Conservation (phyloP, 257 asterid genomes). For the Salvia rosmarinus region DNA sequence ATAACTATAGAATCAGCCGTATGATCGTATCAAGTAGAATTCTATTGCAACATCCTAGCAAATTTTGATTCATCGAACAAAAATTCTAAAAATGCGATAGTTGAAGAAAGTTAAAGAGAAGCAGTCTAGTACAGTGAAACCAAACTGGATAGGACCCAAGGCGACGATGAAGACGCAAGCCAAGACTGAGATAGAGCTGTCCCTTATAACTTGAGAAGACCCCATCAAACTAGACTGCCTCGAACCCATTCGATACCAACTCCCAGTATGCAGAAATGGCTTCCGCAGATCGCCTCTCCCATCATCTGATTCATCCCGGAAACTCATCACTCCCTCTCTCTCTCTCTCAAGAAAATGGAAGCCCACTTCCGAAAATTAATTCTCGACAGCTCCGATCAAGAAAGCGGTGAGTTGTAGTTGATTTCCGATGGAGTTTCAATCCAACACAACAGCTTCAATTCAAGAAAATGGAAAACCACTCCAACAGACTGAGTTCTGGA, state of each 20-base stretch:
- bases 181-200: slow-evolving; percentile 76
- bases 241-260: slow-evolving; percentile 95
- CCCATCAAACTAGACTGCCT: slow-evolving; percentile 82
- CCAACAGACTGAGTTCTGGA: slow-evolving; percentile 6
- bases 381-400: neutral
- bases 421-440: neutral
- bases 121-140: slow-evolving; percentile 68
- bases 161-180: slow-evolving; percentile 94
- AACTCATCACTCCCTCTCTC: slow-evolving; percentile 94
- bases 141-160: slow-evolving; percentile 90
- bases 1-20: neutral
- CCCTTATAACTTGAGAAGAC: slow-evolving; percentile 74
- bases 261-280: slow-evolving; percentile 90
- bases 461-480: slow-evolving; percentile 22
- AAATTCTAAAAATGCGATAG: neutral
- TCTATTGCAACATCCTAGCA: slow-evolving; percentile 13
- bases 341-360: slow-evolving; percentile 29
- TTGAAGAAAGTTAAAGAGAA: neutral
- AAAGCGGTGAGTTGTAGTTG: neutral
- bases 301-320: slow-evolving; percentile 77
- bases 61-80: neutral
- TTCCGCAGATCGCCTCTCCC: slow-evolving; percentile 78
- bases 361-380: neutral
- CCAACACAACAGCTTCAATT: slow-evolving; percentile 28
- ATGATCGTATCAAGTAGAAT: slow-evolving; percentile 1